Base-by-base conservation (phyloP, 768 basidiomycete genomes). In the Psilocybe cyanescens region DNA sequence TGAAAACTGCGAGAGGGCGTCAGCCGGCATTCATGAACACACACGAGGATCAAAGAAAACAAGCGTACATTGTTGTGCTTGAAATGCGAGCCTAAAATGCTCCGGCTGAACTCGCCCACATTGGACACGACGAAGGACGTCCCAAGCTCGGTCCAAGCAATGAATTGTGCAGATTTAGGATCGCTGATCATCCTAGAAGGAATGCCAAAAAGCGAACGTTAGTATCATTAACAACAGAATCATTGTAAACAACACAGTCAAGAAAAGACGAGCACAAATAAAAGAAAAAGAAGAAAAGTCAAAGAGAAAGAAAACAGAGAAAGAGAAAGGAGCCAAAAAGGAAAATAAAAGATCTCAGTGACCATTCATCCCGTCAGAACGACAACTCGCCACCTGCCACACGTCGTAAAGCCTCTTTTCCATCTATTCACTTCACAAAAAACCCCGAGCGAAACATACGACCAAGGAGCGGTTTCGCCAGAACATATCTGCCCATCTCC, bases 51-150 rank as follows among this genome's bases (percentile, higher is more conserved):
- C 12, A 49, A 12, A 58, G 45, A 45, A 59, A 60, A 52, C 49
- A 59, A 56, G 77, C 90, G 59, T 62, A 91, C 91, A 71, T 94
- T 94, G 73, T 93, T 94, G 76, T 95, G 93, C 74, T 94, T 94
- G 76, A 94, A 95, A 71, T 95, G 92, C 2, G 88, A 86, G 3
- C 92, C 92, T 31, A 95, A 80, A 66, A 94, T 93, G 69, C 86
- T 91, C 62, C 91, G 80, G 66, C 91, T 92, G 72, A 95, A 94
- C 71, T 93, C 91, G 72, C 90, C 89, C 51, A 92, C 90, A 62
- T 92, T 93, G 46, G 88, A 90, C 37, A 95, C 92, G 49, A 94
- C 90, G 67, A 95, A 94, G 50, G 90, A 91, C 52, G 91, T 87
- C 28, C 92, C 92, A 11, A 86, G 81, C 31, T 92, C 89, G 1